Evolutionary conservation across 768 basidiomycete species (phyloP), one percentile per base, ranked within the genome.

Genomic region (Boletus rufocinnamomeus): DNA sequence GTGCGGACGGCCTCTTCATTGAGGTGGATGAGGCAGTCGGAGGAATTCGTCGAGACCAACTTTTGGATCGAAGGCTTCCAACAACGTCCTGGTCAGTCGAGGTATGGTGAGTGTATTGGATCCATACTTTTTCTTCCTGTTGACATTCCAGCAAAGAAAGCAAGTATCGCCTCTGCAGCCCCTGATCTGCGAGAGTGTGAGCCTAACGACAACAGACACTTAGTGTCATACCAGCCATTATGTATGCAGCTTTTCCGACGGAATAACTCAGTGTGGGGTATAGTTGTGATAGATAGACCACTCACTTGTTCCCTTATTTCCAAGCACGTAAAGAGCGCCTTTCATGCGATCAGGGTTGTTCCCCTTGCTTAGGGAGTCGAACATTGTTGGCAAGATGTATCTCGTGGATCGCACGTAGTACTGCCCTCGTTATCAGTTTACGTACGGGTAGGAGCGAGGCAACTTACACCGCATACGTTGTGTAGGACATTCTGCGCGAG

Each of bases 341-440:
- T 98, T 98, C 86, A 97, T 95, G 27, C 89, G 82, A 72, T 98
- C 95, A 11, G 93, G 89, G 67, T 95, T 93, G 57, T 83, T 86
- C 7, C 90, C 93, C 66, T 85, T 88, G 55, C 74, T 73, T 50
- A 92, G 73, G 6, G 87, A 84, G 58, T 80, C 77, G 65, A 87
- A 85, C 47, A 89, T 72, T 23, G 75, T 72, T 6, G 88, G 86
- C 30, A 90, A 76, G 45, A 82, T 78, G 60, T 83, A 82, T 66
- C 84, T 80, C 30, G 87, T 90, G 7, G 89, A 89, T 56, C 88
- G 83, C 40, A 89, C 77, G 57, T 83, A 91, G 68, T 85, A 85
- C 87, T 89, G 63, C 19, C 54, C 50, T 17, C 28, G 45, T 35
- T 46, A 47, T 73, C 14, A 73, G 38, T 47, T 37, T 27, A 45